Conservation (phyloP, 495 filamentous ascomycete genomes). For the Lepraria neglecta region DNA sequence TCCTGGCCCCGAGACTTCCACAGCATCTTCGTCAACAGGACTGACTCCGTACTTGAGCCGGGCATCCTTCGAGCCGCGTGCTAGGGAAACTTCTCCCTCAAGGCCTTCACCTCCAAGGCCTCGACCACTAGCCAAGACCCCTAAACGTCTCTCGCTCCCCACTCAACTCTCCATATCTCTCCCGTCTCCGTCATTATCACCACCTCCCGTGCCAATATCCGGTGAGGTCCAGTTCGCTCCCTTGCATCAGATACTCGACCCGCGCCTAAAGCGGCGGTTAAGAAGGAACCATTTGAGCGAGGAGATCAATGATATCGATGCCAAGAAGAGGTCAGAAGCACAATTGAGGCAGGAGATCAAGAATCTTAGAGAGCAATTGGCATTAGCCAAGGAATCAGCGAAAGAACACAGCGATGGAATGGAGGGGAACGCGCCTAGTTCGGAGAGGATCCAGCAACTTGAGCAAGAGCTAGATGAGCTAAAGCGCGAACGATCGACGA, state of each 20-base stretch:
- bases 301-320: constrained; percentile 61
- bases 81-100: constrained; percentile 31
- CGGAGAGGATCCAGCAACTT: constrained; percentile 36
- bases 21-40: constrained; percentile 47
- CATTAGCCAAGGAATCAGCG: constrained; percentile 37
- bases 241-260: constrained; percentile 61
- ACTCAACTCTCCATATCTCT: constrained; percentile 28
- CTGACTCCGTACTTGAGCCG: constrained; percentile 61
- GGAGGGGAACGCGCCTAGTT: constrained; percentile 5
- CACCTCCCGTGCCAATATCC: constrained; percentile 27
- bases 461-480: constrained; percentile 33
- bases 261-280: constrained; percentile 64
- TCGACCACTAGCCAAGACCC: constrained; percentile 33
- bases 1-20: constrained; percentile 47
- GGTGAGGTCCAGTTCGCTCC: constrained; percentile 57
- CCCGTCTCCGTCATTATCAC: constrained; percentile 23
- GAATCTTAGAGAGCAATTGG: constrained; percentile 46
- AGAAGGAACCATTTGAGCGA: constrained; percentile 66
- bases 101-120: constrained; percentile 16
- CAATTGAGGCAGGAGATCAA: constrained; percentile 49
- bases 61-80: constrained; percentile 42
- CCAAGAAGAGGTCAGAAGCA: constrained; percentile 46
- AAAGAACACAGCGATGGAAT: constrained; percentile 24
- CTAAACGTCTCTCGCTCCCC: constrained; percentile 30
- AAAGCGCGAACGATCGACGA: constrained; percentile 17